These are phyloP conservation scores for Lactarius psammicola DNA, from an alignment of 768 basidiomycete genomes.

Conservation along the genomic window DNA sequence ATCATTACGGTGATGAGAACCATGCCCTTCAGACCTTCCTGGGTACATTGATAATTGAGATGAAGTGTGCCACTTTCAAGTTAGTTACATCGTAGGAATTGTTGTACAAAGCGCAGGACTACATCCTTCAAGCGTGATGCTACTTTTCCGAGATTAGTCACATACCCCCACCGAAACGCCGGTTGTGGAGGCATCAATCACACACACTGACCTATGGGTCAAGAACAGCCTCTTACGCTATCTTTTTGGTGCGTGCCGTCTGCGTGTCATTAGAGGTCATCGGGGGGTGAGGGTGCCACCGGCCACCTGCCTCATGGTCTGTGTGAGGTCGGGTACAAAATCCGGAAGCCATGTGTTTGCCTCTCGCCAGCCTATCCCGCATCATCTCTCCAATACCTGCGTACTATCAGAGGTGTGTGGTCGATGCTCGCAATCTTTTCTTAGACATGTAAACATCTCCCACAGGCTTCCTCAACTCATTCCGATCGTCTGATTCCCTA, in stretches of 20 bases:
- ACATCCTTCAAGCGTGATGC: neutral
- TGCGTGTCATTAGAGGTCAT: constrained; percentile 27
- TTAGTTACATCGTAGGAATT: neutral
- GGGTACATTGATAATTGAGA: neutral
- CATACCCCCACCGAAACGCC: neutral
- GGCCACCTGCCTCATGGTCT: constrained; percentile 22
- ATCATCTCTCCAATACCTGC: constrained; percentile 16
- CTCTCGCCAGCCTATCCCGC: constrained; percentile 23
- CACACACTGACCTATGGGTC: neutral
- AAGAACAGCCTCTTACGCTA: constrained; percentile 25
- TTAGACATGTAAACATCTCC: constrained; percentile 8
- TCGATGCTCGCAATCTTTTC: constrained; percentile 19
- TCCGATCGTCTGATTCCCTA: constrained; percentile 19
- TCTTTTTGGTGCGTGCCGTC: constrained; percentile 20
- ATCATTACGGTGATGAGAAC: constrained; percentile 6
- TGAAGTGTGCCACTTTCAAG: neutral
- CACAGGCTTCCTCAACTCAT: constrained; percentile 17
- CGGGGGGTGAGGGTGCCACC: constrained; percentile 20
- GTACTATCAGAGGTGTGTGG: constrained; percentile 24
- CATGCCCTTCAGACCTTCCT: neutral
- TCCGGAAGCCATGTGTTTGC: constrained; percentile 23
- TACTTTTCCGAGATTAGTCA: neutral
- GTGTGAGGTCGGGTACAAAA: constrained; percentile 28
- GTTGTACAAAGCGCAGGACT: neutral
- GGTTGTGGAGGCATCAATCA: neutral